Conservation (phyloP, 1,284 basidiomycete species). For the Tilletia indica region DNA sequence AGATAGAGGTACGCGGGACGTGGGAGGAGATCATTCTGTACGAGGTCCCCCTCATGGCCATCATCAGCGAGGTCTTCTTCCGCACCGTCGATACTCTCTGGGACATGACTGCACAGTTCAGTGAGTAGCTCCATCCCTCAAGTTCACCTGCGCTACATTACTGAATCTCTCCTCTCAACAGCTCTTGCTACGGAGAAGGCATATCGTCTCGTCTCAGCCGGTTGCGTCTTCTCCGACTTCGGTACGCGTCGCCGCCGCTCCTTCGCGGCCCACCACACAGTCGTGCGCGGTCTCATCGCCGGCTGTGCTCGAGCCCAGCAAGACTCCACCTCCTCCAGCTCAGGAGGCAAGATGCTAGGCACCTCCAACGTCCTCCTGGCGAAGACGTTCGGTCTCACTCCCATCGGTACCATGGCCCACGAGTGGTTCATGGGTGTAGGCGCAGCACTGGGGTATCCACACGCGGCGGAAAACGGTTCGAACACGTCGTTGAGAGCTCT, state of each 20-base stretch:
- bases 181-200: slow-evolving; percentile 71
- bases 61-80: slow-evolving; percentile 77
- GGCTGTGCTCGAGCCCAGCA: slow-evolving; percentile 57
- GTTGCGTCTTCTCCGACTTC: slow-evolving; percentile 83
- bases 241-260: slow-evolving; percentile 85
- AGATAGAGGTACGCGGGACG: slow-evolving; percentile 71
- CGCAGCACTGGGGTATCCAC: slow-evolving; percentile 43
- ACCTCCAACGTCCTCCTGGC: slow-evolving; percentile 53
- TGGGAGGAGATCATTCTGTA: slow-evolving; percentile 92
- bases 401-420: slow-evolving; percentile 53
- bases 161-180: slow-evolving; percentile 56
- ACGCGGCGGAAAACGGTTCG: slow-evolving; percentile 26
- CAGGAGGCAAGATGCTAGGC: slow-evolving; percentile 66
- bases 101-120: slow-evolving; percentile 76
- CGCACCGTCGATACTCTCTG: slow-evolving; percentile 72
- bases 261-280: slow-evolving; percentile 73
- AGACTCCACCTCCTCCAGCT: background rate
- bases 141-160: slow-evolving; percentile 8
- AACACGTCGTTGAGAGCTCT: slow-evolving; percentile 32
- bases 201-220: slow-evolving; percentile 66
- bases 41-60: slow-evolving; percentile 92
- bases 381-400: slow-evolving; percentile 36
- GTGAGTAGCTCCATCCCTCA: slow-evolving; percentile 55
- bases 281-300: slow-evolving; percentile 69
- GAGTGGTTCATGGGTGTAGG: slow-evolving; percentile 56